phyloP scores from a whole-genome alignment of 768 basidiomycete species.

The Trametes cubensis region DNA sequence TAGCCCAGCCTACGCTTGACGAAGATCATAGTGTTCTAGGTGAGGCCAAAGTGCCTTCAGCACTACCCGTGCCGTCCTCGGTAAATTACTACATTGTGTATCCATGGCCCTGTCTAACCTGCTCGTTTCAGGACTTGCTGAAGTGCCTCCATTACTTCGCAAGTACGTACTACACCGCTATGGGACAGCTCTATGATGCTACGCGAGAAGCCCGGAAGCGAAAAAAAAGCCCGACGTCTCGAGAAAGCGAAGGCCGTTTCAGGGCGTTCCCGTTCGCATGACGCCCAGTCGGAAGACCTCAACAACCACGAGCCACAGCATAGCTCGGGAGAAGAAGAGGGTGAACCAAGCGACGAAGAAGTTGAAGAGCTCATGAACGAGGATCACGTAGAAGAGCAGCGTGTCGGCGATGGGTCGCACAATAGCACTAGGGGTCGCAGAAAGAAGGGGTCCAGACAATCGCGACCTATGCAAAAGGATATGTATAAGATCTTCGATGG shows the following conservation, averaged over 20 bases:
- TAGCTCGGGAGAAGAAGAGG: constrained; percentile 24
- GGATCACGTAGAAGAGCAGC: constrained; percentile 7
- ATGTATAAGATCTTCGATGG: constrained; percentile 82
- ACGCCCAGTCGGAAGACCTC: constrained; percentile 1
- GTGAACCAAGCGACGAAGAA: constrained; percentile 3
- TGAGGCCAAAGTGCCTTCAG: not conserved
- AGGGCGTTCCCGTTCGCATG: constrained; percentile 16
- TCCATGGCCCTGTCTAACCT: not conserved
- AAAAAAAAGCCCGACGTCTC: constrained; percentile 41
- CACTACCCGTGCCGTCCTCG: constrained; percentile 47
- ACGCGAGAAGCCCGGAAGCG: constrained; percentile 38
- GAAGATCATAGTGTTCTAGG: not conserved
- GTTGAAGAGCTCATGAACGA: constrained; percentile 14
- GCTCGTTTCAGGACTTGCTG: constrained; percentile 46
- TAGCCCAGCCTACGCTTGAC: not conserved
- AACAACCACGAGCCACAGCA: constrained; percentile 23
- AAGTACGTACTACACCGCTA: constrained; percentile 60
- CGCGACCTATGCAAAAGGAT: constrained; percentile 41
- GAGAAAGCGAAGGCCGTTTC: constrained; percentile 39
- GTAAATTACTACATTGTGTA: constrained; percentile 41
- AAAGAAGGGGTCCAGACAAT: constrained; percentile 20
- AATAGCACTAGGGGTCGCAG: constrained; percentile 15
- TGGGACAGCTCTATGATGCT: constrained; percentile 58
- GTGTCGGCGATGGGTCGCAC: constrained; percentile 16
- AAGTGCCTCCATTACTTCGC: constrained; percentile 56